Evolutionary conservation across 2,329 filamentous ascomycete genomes (phyloP).

Genomic region (Ilyonectria destructans): DNA sequence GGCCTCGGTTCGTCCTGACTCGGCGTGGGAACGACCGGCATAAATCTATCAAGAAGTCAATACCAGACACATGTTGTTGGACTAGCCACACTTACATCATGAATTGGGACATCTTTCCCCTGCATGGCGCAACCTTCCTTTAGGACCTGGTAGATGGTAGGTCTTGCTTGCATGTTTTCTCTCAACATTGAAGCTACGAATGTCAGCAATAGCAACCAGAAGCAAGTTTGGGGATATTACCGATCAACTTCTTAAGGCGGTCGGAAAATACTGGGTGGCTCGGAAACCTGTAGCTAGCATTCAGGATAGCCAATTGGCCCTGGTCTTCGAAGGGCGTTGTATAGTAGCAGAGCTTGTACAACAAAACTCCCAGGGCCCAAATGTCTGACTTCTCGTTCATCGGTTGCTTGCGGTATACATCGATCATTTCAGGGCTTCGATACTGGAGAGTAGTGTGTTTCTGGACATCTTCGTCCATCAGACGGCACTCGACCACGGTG

Average conservation of each 20-base stretch:
- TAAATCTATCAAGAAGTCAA: constrained; percentile 75
- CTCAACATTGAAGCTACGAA: constrained; percentile 87
- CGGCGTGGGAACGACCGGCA: constrained; percentile 74
- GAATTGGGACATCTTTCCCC: constrained; percentile 87
- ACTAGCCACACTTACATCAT: constrained; percentile 78
- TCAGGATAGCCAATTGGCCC: constrained; percentile 96
- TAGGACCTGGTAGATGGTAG: constrained; percentile 95
- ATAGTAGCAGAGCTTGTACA: constrained; percentile 99
- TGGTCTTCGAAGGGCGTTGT: constrained; percentile 99
- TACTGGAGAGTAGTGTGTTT: constrained; percentile 98
- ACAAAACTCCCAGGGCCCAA: constrained; percentile 93
- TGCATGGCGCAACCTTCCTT: constrained; percentile 92
- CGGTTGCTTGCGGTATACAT: constrained; percentile 95
- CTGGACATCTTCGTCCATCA: constrained; percentile 97
- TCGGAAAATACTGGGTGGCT: constrained; percentile 92
- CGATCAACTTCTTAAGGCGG: constrained; percentile 89
- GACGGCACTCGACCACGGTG: constrained; percentile 88
- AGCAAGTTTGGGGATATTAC: constrained; percentile 60
- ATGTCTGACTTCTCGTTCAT: constrained; percentile 99
- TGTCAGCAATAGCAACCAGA: constrained; percentile 39
- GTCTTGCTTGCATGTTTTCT: constrained; percentile 83
- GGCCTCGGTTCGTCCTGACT: constrained; percentile 69
- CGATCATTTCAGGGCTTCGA: constrained; percentile 97
- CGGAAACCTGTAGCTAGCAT: constrained; percentile 94
- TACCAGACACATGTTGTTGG: not conserved